Conservation (phyloP, 1,284 basidiomycete species). For the Coniophora puteana region DNA sequence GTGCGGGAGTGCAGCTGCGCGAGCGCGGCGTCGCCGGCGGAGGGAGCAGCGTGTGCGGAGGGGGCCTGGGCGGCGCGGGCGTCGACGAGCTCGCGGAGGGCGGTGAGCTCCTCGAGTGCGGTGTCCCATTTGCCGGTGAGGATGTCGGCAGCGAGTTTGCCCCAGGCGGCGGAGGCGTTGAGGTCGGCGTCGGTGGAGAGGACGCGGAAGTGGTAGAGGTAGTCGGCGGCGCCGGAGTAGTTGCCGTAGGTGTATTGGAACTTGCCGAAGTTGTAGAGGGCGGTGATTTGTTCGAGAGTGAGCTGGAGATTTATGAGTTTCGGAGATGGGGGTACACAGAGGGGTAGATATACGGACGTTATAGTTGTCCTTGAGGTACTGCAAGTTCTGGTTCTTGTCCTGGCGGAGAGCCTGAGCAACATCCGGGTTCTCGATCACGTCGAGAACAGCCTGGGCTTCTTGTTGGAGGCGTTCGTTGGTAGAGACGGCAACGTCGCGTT, state of each 20-base stretch:
- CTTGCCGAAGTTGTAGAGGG: conserved; percentile 96
- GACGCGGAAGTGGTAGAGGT: conserved; percentile 97
- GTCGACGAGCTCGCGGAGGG: conserved; percentile 90
- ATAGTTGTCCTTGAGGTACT: conserved; percentile 93
- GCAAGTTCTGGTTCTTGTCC: conserved; percentile 96
- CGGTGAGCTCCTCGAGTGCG: conserved; percentile 91
- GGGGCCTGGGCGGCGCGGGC: conserved; percentile 65
- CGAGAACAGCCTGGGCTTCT: conserved; percentile 89
- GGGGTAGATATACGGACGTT: conserved; percentile 51
- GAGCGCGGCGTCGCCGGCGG: conserved; percentile 61
- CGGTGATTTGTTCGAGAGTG: conserved; percentile 91
- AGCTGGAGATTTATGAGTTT: conserved; percentile 48
- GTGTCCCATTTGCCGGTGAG: conserved; percentile 93
- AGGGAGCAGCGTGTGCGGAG: conserved; percentile 42
- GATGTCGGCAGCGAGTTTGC: conserved; percentile 95
- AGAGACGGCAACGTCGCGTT: conserved; percentile 78
- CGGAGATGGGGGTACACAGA: conserved; percentile 8
- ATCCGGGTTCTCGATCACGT: conserved; percentile 96
- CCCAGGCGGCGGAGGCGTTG: conserved; percentile 96
- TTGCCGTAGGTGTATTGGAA: conserved; percentile 98
- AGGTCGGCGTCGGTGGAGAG: conserved; percentile 91
- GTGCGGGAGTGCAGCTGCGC: conserved; percentile 91
- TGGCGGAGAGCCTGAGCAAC: conserved; percentile 88
- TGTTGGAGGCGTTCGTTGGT: conserved; percentile 83
- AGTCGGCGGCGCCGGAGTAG: conserved; percentile 95